Evolutionary conservation across 2,329 filamentous ascomycete genomes (phyloP).

Genomic region (Calcarisporium arbuscula): DNA sequence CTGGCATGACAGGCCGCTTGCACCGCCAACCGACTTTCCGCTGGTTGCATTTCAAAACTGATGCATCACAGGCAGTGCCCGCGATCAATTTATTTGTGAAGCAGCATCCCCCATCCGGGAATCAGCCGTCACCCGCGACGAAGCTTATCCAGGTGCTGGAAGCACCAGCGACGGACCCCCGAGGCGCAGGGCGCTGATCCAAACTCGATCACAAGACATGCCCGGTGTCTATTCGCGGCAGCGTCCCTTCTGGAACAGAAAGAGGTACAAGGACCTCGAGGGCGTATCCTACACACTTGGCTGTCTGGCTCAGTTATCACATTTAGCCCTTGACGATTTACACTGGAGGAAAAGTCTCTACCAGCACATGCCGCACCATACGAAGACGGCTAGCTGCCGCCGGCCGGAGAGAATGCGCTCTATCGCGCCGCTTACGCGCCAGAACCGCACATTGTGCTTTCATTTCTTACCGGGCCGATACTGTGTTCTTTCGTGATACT

Average conservation of each 20-base stretch:
- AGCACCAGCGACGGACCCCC: slow-evolving; percentile 3
- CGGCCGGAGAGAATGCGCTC: slow-evolving; percentile 1
- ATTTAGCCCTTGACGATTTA: no score
- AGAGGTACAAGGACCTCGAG: slow-evolving; percentile 4
- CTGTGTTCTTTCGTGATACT: slow-evolving; percentile 2
- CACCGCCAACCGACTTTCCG: slow-evolving; percentile 4
- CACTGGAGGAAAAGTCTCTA: slow-evolving; percentile 6
- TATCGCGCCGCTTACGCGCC: slow-evolving; percentile 2
- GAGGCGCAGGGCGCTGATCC: slow-evolving; percentile 5
- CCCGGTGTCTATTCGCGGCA: slow-evolving; percentile 2
- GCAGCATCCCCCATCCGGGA: background rate
- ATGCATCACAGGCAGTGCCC: slow-evolving; percentile 2
- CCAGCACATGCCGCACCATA: slow-evolving; percentile 4
- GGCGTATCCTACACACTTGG: slow-evolving; percentile 4
- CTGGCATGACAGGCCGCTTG: slow-evolving; percentile 4
- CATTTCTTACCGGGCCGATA: slow-evolving; percentile 5
- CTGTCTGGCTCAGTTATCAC: slow-evolving; percentile 1
- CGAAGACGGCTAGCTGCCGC: slow-evolving; percentile 2
- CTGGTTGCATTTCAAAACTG: slow-evolving; percentile 7
- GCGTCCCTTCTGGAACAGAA: slow-evolving; percentile 2
- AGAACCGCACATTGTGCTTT: slow-evolving; percentile 8
- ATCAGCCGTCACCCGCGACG: background rate
- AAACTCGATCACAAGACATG: slow-evolving; percentile 3
- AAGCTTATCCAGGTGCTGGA: slow-evolving; percentile 4
- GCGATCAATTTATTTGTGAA: slow-evolving; percentile 4